A percentile compares a stretch with the other conserved stretches of the same genome.
Evolutionary conservation across 495 filamentous ascomycete genomes (phyloP).

Genomic region (Penicillium atrosanguineum): DNA sequence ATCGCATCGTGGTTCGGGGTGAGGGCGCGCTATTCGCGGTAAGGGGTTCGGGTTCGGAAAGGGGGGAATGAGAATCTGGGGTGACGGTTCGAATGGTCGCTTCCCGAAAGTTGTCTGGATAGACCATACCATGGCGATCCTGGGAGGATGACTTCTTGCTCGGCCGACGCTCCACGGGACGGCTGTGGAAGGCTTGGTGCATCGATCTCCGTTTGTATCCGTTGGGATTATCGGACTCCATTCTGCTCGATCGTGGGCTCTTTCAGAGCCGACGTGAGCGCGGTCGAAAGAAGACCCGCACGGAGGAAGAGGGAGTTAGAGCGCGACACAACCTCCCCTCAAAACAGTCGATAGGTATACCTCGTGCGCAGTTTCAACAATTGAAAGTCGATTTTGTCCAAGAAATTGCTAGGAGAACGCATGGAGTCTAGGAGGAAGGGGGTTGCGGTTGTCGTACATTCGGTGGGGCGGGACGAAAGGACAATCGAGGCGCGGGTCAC

Average conservation of each 20-base stretch:
- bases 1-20: slow-evolving; percentile 39
- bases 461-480: slow-evolving; percentile 22
- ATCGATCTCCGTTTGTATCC: slow-evolving; percentile 43
- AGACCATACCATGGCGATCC: slow-evolving; percentile 53
- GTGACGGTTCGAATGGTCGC: slow-evolving; percentile 48
- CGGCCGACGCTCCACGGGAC: slow-evolving; percentile 47
- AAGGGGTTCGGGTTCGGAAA: slow-evolving; percentile 40
- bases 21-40: slow-evolving; percentile 39
- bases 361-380: slow-evolving; percentile 34
- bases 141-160: slow-evolving; percentile 55
- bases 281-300: slow-evolving; percentile 26
- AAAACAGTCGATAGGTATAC: slow-evolving; percentile 26
- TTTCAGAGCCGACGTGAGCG: slow-evolving; percentile 10
- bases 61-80: slow-evolving; percentile 45
- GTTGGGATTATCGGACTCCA: slow-evolving; percentile 47
- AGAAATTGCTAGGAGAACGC: slow-evolving; percentile 41
- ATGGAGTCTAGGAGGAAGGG: slow-evolving; percentile 41
- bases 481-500: slow-evolving; percentile 28
- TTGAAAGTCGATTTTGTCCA: slow-evolving; percentile 36
- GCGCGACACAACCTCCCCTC: slow-evolving; percentile 22
- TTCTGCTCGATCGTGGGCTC: slow-evolving; percentile 25
- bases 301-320: slow-evolving; percentile 6
- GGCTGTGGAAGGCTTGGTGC: slow-evolving; percentile 42
- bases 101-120: slow-evolving; percentile 51
- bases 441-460: slow-evolving; percentile 22